These are phyloP conservation scores for Botrytis aclada DNA, from an alignment of 2,329 filamentous ascomycete genomes.

Conservation along the genomic window DNA sequence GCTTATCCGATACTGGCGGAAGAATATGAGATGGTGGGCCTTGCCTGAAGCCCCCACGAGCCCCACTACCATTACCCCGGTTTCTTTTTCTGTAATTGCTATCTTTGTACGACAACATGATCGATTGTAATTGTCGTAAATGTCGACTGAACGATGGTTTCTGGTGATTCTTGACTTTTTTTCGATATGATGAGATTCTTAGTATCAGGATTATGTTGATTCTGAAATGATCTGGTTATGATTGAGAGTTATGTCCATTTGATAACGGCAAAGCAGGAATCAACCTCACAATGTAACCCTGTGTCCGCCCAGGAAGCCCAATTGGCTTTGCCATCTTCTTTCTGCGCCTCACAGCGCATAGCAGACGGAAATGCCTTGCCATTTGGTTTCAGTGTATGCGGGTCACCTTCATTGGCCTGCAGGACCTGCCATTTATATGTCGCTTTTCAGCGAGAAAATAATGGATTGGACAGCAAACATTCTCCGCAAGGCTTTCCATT, in stretches of 20 bases:
- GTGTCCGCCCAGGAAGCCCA: neutral
- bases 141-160: neutral
- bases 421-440: neutral
- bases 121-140: neutral
- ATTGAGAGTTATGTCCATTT: neutral
- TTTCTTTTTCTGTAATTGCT: neutral
- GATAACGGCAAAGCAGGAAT: neutral
- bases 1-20: constrained; percentile 13
- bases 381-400: neutral
- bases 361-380: neutral
- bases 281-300: neutral
- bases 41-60: neutral
- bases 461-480: neutral
- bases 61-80: neutral
- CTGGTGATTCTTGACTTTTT: neutral
- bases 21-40: neutral
- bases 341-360: neutral
- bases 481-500: neutral
- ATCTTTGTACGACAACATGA: neutral
- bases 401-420: too few species aligned
- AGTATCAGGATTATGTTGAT: neutral
- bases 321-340: neutral
- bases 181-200: neutral
- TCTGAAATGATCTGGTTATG: neutral
- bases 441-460: neutral